Evolutionary conservation across 2,329 filamentous ascomycete species (phyloP).

Genomic region (Ascochyta clinopodiicola): DNA sequence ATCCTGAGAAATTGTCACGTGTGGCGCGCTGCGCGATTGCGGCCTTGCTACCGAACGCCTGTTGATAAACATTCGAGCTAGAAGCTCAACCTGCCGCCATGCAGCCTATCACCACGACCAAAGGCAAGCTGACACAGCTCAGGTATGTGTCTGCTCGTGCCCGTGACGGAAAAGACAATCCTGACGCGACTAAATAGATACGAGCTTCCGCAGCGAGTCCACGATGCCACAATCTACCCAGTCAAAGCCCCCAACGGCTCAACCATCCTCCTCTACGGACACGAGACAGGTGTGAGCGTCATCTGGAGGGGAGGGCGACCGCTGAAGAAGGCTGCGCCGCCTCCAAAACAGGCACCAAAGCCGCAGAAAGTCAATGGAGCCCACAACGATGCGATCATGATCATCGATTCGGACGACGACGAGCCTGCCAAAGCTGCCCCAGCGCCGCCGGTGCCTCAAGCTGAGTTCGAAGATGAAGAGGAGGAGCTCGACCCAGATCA

Average conservation of each 20-base stretch:
- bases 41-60: background rate
- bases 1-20: background rate
- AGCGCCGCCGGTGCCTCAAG: constrained; percentile 31
- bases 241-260: constrained; percentile 66
- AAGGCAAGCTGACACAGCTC: constrained; percentile 43
- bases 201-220: constrained; percentile 64
- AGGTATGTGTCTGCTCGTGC: constrained; percentile 23
- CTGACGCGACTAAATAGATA: constrained; percentile 55
- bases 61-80: background rate
- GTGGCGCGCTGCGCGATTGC: background rate
- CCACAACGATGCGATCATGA: constrained; percentile 57
- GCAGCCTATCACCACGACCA: constrained; percentile 71
- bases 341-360: constrained; percentile 39
- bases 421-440: constrained; percentile 42
- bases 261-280: constrained; percentile 65
- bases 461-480: constrained; percentile 61
- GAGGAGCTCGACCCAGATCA: constrained; percentile 64
- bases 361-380: constrained; percentile 51
- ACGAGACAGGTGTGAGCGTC: constrained; percentile 64
- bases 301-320: constrained; percentile 66
- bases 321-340: constrained; percentile 47
- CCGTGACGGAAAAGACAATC: background rate
- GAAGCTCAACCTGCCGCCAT: constrained; percentile 53
- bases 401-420: constrained; percentile 65
- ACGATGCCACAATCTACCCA: constrained; percentile 64